phyloP scores from a whole-genome alignment of 2,329 filamentous ascomycete genomes.

The Monosporascus ibericus region DNA sequence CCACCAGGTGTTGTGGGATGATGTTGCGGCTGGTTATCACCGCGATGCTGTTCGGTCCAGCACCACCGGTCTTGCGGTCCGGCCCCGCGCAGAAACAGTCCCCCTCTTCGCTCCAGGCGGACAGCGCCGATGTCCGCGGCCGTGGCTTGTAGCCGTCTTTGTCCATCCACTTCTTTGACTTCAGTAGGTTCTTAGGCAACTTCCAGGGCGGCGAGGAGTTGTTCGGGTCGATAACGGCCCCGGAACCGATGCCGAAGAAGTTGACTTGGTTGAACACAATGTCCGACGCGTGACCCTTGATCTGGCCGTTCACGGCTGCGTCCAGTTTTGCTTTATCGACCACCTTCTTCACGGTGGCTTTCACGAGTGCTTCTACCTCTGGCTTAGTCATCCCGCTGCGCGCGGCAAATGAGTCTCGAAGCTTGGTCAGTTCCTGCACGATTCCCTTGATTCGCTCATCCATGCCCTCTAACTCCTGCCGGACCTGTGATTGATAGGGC shows the following conservation, averaged over 20 bases:
- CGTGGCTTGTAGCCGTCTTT: constrained; percentile 17
- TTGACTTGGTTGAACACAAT: constrained; percentile 57
- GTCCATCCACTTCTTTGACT: constrained; percentile 20
- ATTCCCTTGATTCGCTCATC: constrained; percentile 12
- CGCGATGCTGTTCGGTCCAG: constrained; percentile 55
- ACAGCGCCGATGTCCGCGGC: constrained; percentile 52
- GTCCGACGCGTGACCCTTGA: constrained; percentile 36
- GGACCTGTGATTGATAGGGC: constrained; percentile 19
- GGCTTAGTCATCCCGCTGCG: constrained; percentile 29
- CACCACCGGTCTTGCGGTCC: constrained; percentile 35
- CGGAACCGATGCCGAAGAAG: constrained; percentile 61
- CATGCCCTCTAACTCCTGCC: constrained; percentile 10
- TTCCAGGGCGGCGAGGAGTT: constrained; percentile 56
- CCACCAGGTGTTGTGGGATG: constrained; percentile 60
- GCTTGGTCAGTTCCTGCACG: constrained; percentile 23
- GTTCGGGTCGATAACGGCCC: constrained; percentile 56
- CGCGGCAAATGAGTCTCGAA: constrained; percentile 15
- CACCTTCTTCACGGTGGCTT: constrained; percentile 35
- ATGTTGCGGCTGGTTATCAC: constrained; percentile 54
- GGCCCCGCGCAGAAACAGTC: constrained; percentile 79
- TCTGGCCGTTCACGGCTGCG: constrained; percentile 39
- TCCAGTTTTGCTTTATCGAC: constrained; percentile 41
- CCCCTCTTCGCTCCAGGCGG: constrained; percentile 68
- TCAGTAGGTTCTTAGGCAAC: constrained; percentile 19
- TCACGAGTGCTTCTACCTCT: constrained; percentile 36